Base-by-base conservation (phyloP, 768 basidiomycete genomes). In the Rhodotorula diobovata region DNA sequence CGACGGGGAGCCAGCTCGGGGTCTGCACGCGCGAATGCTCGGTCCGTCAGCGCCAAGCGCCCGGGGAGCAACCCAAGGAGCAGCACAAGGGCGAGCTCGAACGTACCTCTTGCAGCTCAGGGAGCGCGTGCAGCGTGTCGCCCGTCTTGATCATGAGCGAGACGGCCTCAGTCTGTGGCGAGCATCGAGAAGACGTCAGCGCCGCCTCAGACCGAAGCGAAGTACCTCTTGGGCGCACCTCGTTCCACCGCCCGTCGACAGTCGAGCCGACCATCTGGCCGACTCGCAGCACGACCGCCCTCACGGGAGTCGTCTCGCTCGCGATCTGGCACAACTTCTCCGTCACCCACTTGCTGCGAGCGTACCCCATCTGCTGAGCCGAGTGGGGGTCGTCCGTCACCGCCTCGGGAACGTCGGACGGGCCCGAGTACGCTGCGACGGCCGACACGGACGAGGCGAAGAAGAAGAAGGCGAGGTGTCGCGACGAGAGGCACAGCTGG, bases 181-280 rank as follows among this genome's bases (percentile, higher is more conserved):
- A 15, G 85, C 85, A 85, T 10, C 84, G 82, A 14, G 84, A n/a
- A n/a, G n/a, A n/a, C 85, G 54, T 82, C 81, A 51, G 55, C 67
- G 34, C 37, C 30, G 2, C 21, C 32, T 2, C 55, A 43, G 41
- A 43, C 6, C 18, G 51, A 62, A 55, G 43, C 50, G 32, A 25
- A 37, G 53, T 8, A 28, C 8, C 25, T 30, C 8, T 2, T 30
- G 30, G 16, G n/a, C 43, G 16, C 57, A 61, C 45, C 25, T 55
- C 53, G 58, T 59, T 69, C 55, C 51, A 37, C 1, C 68, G 79
- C 71, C 67, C 81, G 76, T 80, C 75, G 39, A 80, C 63, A 0
- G 84, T 82, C 69, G 86, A 85, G 2, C 85, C 85, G 5, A 84
- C 85, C 80, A 86, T 82, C 71, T 86, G 86, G 8, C 86, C 85